Conservation (phyloP, 306 rosid species). For the Spatholobus suberectus region DNA sequence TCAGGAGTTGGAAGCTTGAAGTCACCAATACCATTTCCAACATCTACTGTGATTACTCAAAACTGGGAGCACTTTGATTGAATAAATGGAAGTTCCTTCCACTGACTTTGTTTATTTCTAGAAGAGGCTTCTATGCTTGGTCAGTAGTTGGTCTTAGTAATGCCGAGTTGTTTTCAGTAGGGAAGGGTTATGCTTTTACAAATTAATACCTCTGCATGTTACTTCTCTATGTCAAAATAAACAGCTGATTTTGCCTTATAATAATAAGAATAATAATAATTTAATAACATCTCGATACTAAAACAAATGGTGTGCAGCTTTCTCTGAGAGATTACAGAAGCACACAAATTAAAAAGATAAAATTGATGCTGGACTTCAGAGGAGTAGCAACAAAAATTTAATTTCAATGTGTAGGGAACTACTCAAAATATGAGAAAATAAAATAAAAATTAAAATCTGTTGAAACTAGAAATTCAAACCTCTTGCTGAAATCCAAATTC, state of each 20-base stretch:
- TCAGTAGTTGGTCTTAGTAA: neutral
- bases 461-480: too few species aligned
- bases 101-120: neutral
- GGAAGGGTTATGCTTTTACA: neutral
- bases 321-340: too few species aligned
- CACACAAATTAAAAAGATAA: too few species aligned
- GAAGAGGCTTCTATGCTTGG: neutral
- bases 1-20: slow-evolving; percentile 48
- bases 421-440: too few species aligned
- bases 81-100: neutral
- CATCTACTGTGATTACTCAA: slow-evolving; percentile 41
- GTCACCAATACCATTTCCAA: slow-evolving; percentile 24
- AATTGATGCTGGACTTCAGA: too few species aligned
- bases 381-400: too few species aligned
- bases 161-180: slow-evolving; percentile 9
- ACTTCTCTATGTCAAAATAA: slow-evolving; percentile 18
- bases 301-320: too few species aligned
- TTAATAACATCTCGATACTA: too few species aligned
- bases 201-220: slow-evolving; percentile 1
- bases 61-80: slow-evolving; percentile 49
- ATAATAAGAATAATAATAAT: too few species aligned
- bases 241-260: neutral
- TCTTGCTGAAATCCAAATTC: too few species aligned
- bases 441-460: too few species aligned
- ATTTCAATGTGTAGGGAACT: too few species aligned